phyloP scores from a whole-genome alignment of 345 rosid genomes.

The Jatropha curcas region DNA sequence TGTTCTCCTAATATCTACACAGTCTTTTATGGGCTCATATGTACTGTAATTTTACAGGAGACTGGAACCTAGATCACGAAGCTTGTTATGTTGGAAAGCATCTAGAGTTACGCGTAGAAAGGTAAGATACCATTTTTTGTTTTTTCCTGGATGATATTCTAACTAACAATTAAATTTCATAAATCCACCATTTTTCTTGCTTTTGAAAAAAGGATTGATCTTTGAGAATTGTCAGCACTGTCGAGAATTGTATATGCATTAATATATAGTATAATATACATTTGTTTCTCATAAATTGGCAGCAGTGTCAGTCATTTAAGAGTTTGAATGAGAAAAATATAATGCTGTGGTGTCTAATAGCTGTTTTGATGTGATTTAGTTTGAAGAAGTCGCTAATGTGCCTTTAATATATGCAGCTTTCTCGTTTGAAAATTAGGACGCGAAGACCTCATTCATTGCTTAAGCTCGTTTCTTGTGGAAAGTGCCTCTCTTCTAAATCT shows the following conservation, averaged over 20 bases:
- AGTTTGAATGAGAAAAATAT: neutral
- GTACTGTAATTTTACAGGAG: conserved; percentile 53
- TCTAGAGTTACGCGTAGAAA: conserved; percentile 59
- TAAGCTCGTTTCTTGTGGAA: conserved; percentile 75
- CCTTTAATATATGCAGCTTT: conserved; percentile 46
- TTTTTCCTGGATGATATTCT: neutral
- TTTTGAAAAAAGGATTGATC: neutral
- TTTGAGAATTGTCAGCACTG: neutral
- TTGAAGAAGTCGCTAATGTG: neutral
- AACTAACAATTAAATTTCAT: neutral
- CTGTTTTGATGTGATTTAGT: neutral
- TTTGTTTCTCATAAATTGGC: too few relatives aligned
- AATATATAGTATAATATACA: neutral
- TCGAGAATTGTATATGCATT: too few relatives aligned
- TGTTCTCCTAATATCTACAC: neutral
- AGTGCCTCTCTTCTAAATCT: conserved; percentile 61
- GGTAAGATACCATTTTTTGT: conserved; percentile 52
- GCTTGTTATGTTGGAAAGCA: conserved; percentile 88
- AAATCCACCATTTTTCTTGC: neutral
- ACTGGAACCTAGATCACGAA: conserved; percentile 86
- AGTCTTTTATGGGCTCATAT: conserved; percentile 10
- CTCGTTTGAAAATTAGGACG: conserved; percentile 57
- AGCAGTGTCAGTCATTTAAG: neutral
- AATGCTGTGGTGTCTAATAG: neutral
- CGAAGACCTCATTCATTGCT: conserved; percentile 60